Conservation (phyloP, 768 basidiomycete genomes). For the Termitomyces sp. region DNA sequence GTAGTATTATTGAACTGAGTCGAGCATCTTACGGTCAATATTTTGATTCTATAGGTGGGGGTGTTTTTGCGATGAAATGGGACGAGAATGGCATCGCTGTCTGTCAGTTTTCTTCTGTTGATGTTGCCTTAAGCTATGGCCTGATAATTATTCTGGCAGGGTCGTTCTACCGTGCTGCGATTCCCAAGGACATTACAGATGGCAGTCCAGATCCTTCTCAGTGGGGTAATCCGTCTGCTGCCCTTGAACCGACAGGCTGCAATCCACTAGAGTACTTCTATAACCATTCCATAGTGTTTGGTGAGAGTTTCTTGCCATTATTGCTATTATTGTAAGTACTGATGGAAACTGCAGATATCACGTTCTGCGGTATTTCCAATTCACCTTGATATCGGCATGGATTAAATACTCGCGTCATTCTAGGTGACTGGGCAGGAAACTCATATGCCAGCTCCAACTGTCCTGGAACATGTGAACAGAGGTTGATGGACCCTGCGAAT, state of each 20-base stretch:
- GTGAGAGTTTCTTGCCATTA: slow-evolving; percentile 22
- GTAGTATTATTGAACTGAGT: slow-evolving; percentile 76
- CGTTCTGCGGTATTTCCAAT: slow-evolving; percentile 61
- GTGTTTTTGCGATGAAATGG: slow-evolving; percentile 90
- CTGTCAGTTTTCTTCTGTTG: slow-evolving; percentile 43
- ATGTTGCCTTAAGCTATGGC: neutral
- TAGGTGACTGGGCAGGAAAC: slow-evolving; percentile 84
- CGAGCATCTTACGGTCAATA: slow-evolving; percentile 77
- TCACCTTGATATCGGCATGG: neutral
- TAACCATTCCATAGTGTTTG: slow-evolving; percentile 70
- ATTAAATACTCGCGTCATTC: neutral
- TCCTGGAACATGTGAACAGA: slow-evolving; percentile 65
- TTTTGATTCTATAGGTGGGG: slow-evolving; percentile 77
- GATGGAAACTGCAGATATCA: slow-evolving; percentile 45
- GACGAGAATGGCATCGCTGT: slow-evolving; percentile 70
- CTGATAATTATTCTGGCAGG: slow-evolving; percentile 33
- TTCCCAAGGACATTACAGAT: slow-evolving; percentile 59
- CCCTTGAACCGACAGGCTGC: slow-evolving; percentile 48
- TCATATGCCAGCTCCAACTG: slow-evolving; percentile 70
- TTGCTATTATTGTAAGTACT: neutral
- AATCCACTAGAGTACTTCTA: slow-evolving; percentile 53
- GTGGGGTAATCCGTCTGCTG: slow-evolving; percentile 69
- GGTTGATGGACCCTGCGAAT: slow-evolving; percentile 62
- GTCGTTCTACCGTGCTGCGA: slow-evolving; percentile 78
- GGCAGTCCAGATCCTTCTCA: slow-evolving; percentile 59